Evolutionary conservation across 2,329 filamentous ascomycete species (phyloP).

Genomic region (Fusarium bactridioides): DNA sequence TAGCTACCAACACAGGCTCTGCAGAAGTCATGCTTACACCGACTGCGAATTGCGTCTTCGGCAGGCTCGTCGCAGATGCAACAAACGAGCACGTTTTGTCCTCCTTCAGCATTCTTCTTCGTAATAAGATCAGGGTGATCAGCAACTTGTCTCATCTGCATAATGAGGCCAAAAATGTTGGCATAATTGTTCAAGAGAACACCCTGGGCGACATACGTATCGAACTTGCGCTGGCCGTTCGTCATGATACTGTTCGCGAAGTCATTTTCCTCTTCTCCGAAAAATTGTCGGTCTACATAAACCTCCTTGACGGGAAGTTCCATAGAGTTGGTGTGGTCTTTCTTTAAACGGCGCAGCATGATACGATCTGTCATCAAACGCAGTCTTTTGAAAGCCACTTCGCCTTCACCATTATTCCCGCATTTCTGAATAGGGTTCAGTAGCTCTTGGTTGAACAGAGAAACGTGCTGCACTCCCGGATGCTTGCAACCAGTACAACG

Average conservation of each 20-base stretch:
- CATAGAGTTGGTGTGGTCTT: conserved; percentile 92
- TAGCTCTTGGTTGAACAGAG: conserved; percentile 91
- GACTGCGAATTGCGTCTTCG: conserved; percentile 91
- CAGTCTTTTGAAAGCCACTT: conserved; percentile 79
- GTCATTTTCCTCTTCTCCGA: conserved; percentile 94
- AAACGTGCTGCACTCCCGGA: conserved; percentile 54
- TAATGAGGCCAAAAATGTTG: conserved; percentile 98
- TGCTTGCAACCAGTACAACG: conserved; percentile 71
- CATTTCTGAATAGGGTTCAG: conserved; percentile 80
- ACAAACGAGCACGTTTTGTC: conserved; percentile 90
- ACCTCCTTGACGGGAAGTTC: conserved; percentile 96
- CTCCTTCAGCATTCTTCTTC: conserved; percentile 84
- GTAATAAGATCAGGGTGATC: conserved; percentile 95
- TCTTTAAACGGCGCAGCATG: conserved; percentile 95
- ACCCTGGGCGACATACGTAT: conserved; percentile 93
- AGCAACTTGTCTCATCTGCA: conserved; percentile 98
- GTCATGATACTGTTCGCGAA: conserved; percentile 97
- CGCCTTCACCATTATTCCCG: conserved; percentile 68
- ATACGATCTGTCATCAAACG: conserved; percentile 90
- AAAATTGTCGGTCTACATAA: conserved; percentile 92
- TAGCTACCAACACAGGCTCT: conserved; percentile 58
- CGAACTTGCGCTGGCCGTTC: conserved; percentile 85
- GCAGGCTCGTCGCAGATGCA: conserved; percentile 96
- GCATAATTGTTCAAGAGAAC: conserved; percentile 97
- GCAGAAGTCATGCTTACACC: conserved; percentile 82